Evolutionary conservation across 2,329 filamentous ascomycete genomes (phyloP), one percentile per base, ranked within the genome.

Genomic region (Paecilomyces sp.): DNA sequence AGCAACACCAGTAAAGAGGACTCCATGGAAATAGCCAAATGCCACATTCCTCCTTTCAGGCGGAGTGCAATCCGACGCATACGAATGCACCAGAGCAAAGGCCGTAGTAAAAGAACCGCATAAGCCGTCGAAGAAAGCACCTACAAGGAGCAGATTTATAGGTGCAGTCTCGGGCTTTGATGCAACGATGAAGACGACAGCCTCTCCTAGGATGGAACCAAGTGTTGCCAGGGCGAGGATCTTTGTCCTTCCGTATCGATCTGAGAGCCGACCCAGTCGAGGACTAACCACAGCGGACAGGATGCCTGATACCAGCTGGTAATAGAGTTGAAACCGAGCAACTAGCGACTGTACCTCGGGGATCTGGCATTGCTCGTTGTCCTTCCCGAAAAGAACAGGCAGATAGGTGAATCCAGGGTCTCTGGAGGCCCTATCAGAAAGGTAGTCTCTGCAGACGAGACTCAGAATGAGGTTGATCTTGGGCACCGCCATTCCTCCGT

Each of bases 1-100:
- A 0, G 94, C 93, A 54, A 97, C 85, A n/a, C 94, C 94, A 1
- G 84, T 83, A 73, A 96, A 97, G 8, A 99, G 80, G 65, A 88
- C 92, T 11, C 91, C 92, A 68, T 97, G 91, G 67, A 97, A 88
- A 71, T 92, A 93, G 6, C 91, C 92, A 72, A 97, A 94, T 3
- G 87, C 85, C 7, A 96, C 89, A 61, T 88, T 90, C 22, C 94
- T 86, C 68, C 85, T 85, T 31, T 89, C 88, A 0, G 92, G 90
- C 3, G 89, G 80, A 0, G 92, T 93, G 74, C 91, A 96, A 74
- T 99, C 94, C 50, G 91, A 88, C 12, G 90, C 88, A 74, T 97
- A 99, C 0, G 93, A 91, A 72, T 95, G 88, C 24, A 86, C 87
- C 60, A 96, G 78, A 54, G 88, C 86, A 79, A 89, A 89, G 30